These are phyloP conservation scores for Schizochytrium sp. DNA, from an alignment of 108 stramenopile species.

Conservation along the genomic window DNA sequence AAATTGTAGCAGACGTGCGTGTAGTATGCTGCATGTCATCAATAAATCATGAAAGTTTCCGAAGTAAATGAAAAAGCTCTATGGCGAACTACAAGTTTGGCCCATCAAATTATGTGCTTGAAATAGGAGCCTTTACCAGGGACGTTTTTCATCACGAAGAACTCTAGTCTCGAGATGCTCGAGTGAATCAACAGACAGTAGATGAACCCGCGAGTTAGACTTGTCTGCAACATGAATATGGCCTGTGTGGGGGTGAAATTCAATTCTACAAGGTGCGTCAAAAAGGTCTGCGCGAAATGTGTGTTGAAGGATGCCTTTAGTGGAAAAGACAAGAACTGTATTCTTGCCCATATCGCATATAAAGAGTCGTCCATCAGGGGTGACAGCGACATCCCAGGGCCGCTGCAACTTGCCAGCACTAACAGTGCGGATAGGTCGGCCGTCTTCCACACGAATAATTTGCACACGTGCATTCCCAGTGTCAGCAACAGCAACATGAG, in stretches of 20 bases:
- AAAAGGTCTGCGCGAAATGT: neutral
- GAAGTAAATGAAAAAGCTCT: too few species aligned
- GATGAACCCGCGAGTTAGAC: conserved; percentile 9
- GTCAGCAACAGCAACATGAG: conserved; percentile 28
- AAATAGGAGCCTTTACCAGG: too few species aligned
- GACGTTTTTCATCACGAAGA: too few species aligned
- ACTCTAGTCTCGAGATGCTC: too few species aligned
- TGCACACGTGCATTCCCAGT: conserved; percentile 54
- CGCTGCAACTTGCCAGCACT: conserved; percentile 12
- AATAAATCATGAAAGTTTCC: too few species aligned
- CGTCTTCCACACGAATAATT: neutral
- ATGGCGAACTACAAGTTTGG: too few species aligned
- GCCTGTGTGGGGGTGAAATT: neutral
- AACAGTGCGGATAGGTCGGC: conserved; percentile 33
- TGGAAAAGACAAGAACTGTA: conserved; percentile 4
- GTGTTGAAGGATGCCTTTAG: neutral
- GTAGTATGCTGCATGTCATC: too few species aligned
- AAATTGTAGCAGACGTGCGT: too few species aligned
- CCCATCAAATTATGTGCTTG: too few species aligned
- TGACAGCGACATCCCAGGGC: conserved; percentile 31
- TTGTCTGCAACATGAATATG: conserved; percentile 42
- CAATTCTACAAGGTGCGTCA: conserved; percentile 39
- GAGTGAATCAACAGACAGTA: too few species aligned
- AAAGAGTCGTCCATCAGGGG: conserved; percentile 46
- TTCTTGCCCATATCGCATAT: conserved; percentile 28